Base-by-base conservation (phyloP, 208 protist species). In the Zelonia costaricensis region DNA sequence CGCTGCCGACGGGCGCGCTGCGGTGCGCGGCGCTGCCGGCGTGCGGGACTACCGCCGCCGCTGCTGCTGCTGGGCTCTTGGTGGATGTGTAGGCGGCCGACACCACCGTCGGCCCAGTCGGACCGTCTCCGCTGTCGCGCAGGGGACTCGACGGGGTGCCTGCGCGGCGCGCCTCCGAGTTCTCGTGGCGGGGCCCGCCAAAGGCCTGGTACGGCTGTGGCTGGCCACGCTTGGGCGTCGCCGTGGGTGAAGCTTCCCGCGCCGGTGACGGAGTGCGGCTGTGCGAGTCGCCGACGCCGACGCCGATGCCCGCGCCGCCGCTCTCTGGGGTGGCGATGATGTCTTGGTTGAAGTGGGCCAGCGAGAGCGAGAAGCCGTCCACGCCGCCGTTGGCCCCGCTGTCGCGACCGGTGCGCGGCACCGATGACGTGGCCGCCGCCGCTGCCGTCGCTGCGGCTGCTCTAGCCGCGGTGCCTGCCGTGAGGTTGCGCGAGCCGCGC, bases 261-360 rank as follows among this genome's bases (percentile, higher is more conserved):
- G 46, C n/a, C 13, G 53, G 56, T 30, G 64, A 71, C 2, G 40
- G 27, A 46, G 39, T 58, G 49, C 48, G 47, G 31, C 33, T 63
- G 27, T 25, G 28, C 18, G 45, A 18, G 40, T 48, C 38, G 2
- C 53, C 58, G 33, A 22, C 15, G 4, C 36, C 18, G 33, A 12
- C 20, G 10, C 20, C 33, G n/a, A n/a, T n/a, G n/a, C n/a, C 38
- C 18, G 25, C 31, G 20, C 2, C 49, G 31, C n/a, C 27, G 53
- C 40, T 4, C 36, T 31, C n/a, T 5, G 16, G n/a, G 9, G 57
- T 40, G n/a, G 36, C 65, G 43, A 16, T 25, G 39, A 22, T 47
- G 16, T 73, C 66, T 33, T 54, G 58, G n/a, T 46, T 65, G 58
- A 73, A 73, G 52, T 73, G 39, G 13, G 66, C 66, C 35, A 73